Evolutionary conservation across 1,139 yeast species (phyloP).

Genomic region (Protomyces lactucae-debilis): DNA sequence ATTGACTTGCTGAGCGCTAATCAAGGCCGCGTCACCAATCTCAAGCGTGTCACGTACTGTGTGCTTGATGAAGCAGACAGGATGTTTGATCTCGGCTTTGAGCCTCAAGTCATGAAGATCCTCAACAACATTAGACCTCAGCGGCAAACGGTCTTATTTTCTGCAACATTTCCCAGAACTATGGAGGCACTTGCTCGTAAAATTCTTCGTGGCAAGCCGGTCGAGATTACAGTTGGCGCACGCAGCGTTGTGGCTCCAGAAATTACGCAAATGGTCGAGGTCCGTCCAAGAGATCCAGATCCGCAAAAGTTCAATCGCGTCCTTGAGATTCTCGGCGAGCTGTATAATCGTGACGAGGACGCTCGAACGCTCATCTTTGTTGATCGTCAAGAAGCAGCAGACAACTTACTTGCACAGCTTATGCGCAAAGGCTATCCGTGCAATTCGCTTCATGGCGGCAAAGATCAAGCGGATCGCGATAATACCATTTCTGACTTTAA

Average conservation of each 20-base stretch:
- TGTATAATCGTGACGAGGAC: conserved; percentile 39
- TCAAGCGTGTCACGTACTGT: conserved; percentile 67
- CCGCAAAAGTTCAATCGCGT: conserved; percentile 52
- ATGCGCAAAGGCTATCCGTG: conserved; percentile 55
- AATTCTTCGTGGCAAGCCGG: conserved; percentile 52
- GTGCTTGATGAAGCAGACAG: conserved; percentile 96
- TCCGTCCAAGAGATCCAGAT: conserved; percentile 45
- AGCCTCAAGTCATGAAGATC: conserved; percentile 87
- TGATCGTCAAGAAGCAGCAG: conserved; percentile 80
- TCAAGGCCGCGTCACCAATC: conserved; percentile 67
- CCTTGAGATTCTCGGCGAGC: conserved; percentile 51
- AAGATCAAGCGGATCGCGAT: conserved; percentile 79
- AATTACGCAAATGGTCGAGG: conserved; percentile 64
- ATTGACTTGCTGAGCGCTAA: conserved; percentile 85
- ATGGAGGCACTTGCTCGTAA: conserved; percentile 70
- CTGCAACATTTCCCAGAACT: conserved; percentile 80
- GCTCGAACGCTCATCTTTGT: conserved; percentile 74
- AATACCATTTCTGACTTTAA: conserved; percentile 70
- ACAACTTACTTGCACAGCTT: conserved; percentile 57
- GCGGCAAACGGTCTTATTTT: conserved; percentile 83
- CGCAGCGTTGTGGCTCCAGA: conserved; percentile 79
- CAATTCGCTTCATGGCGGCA: conserved; percentile 84
- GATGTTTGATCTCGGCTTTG: conserved; percentile 96
- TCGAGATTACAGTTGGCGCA: conserved; percentile 77
- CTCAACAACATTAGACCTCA: conserved; percentile 76